These are phyloP conservation scores for Meyerozyma guilliermondii DNA, from an alignment of 1,139 yeast species.

Conservation along the genomic window DNA sequence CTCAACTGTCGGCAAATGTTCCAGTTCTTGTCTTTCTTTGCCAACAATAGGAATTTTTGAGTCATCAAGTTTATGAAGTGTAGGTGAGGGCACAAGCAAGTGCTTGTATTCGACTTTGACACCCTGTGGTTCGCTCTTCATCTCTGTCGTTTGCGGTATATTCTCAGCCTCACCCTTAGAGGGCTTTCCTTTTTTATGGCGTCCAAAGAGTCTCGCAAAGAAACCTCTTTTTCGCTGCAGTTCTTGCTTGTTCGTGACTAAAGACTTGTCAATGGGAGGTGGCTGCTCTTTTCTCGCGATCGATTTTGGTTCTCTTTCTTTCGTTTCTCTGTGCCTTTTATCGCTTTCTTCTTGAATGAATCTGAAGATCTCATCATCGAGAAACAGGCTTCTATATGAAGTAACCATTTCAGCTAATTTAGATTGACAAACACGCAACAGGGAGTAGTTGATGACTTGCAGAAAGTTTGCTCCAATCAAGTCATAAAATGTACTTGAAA, in stretches of 20 bases:
- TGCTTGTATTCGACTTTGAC: background rate
- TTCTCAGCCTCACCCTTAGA: background rate
- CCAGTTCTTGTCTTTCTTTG: too few species aligned
- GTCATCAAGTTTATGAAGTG: background rate
- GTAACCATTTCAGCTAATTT: background rate
- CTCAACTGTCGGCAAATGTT: too few species aligned
- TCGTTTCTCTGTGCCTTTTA: background rate
- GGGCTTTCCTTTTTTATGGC: background rate
- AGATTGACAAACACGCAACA: background rate
- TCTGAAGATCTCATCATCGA: background rate
- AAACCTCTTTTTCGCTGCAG: background rate
- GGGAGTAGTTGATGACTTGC: background rate
- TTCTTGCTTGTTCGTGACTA: background rate
- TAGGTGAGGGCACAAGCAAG: background rate
- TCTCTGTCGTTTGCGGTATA: too few species aligned
- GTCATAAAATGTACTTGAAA: conserved; percentile 17
- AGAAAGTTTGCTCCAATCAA: background rate
- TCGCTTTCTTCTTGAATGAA: background rate
- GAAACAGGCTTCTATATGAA: background rate
- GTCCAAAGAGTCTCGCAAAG: background rate
- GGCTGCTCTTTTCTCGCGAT: background rate
- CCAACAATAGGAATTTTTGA: background rate
- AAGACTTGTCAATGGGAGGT: background rate
- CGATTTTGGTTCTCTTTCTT: background rate
- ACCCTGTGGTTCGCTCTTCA: background rate